These are phyloP conservation scores for Acorus calamus DNA, from an alignment of 106 monocot genomes.

Conservation along the genomic window DNA sequence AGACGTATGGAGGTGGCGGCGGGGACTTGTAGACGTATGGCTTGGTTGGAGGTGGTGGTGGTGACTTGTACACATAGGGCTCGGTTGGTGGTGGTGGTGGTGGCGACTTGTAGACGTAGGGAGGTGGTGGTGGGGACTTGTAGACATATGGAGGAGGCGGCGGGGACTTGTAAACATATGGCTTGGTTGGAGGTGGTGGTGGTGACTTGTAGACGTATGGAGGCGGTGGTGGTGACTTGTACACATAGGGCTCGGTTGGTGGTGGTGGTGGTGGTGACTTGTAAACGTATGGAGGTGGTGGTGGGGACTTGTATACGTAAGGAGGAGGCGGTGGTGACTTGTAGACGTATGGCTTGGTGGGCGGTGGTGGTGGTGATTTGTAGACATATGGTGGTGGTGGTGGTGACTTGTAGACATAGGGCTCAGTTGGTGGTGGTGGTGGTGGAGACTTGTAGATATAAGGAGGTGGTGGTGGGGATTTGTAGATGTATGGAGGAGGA, in stretches of 20 bases:
- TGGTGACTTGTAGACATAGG: too few relatives aligned
- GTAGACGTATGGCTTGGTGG: too few relatives aligned
- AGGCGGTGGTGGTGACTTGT: background rate
- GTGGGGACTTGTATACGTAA: too few relatives aligned
- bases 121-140: slow-evolving; percentile 6
- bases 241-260: background rate
- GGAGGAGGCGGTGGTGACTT: too few relatives aligned
- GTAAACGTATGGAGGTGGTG: too few relatives aligned
- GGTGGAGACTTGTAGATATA: too few relatives aligned
- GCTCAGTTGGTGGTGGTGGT: too few relatives aligned
- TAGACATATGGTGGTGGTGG: too few relatives aligned
- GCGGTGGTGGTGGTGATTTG: too few relatives aligned
- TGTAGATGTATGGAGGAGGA: too few relatives aligned
- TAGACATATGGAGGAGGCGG: background rate
- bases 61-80: slow-evolving; percentile 1
- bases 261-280: too few relatives aligned
- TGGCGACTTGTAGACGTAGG: background rate
- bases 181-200: background rate
- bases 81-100: slow-evolving; percentile 5
- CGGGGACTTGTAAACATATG: background rate
- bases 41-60: slow-evolving; percentile 10
- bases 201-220: background rate
- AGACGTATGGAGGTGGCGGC: slow-evolving; percentile 2
- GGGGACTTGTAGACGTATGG: slow-evolving; percentile 11
- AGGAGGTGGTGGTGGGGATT: too few relatives aligned